Percentiles rank a stretch among this genome's conserved stretches.
Conservation (phyloP, 2,329 filamentous ascomycete species). For the Sporothrix globosa region DNA sequence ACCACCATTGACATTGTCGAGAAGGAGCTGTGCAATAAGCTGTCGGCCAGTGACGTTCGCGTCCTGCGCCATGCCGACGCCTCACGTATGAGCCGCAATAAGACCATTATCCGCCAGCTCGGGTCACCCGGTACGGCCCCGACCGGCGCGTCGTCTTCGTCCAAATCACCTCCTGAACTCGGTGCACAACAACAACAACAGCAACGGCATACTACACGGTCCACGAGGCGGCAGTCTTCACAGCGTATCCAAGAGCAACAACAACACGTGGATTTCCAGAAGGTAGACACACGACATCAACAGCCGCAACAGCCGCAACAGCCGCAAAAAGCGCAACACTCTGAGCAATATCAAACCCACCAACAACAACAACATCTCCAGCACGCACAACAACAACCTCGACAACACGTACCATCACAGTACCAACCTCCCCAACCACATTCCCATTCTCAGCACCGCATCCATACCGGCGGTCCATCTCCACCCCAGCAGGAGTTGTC, state of each 20-base stretch:
- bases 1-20: slow-evolving; percentile 33
- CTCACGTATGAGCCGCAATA: slow-evolving; percentile 15
- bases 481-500: not conserved
- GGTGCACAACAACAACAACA: not conserved
- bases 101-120: slow-evolving; percentile 28
- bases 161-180: not conserved
- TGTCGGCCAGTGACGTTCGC: slow-evolving; percentile 18
- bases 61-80: not conserved
- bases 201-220: not conserved
- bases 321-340: not conserved
- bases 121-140: slow-evolving; percentile 16
- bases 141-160: not conserved
- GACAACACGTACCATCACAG: not conserved
- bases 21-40: slow-evolving; percentile 29
- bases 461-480: not conserved
- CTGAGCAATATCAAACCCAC: not conserved
- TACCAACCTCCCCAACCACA: not conserved
- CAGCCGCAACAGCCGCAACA: not conserved
- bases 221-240: not conserved
- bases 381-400: not conserved
- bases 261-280: not conserved
- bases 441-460: not conserved
- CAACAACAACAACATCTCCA: not conserved
- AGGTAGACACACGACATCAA: not conserved
- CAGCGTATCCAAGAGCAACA: not conserved